Evolutionary conservation across 148 eudicot genomes (phyloP), one percentile per base, ranked within the genome.

Genomic region (Arbutus unedo): DNA sequence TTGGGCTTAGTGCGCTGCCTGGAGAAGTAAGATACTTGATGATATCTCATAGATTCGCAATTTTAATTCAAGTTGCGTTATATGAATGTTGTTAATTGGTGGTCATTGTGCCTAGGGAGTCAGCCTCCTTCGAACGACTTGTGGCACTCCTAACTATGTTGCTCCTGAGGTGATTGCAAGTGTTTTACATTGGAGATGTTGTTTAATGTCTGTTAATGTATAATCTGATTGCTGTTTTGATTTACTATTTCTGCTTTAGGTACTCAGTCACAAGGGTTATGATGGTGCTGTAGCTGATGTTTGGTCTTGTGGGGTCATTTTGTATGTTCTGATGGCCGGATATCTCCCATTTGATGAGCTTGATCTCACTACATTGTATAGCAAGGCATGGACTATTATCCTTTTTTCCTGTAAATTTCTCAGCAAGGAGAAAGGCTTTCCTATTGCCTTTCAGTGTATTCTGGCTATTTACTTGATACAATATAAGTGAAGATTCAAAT

Each of bases 111-210:
- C 76, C 55, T 80, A 94, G 98, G 99, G 99, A 73, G 96, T 94
- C 68, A 96, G 87, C 86, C 89, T 96, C 82, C 91, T 96, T 68
- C 91, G 88, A 83, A 96, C 99, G 47, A 96, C 99, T 19, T 96
- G 99, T 81, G 99, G 99, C 83, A 96, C 99, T 83, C 99, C 99
- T 64, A 96, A 96, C 81, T 96, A 96, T 86, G 95, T 96, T 85
- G 98, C 99, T 79, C 99, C 99, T 43, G 99, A 96, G 98, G 99
- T 96, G 90, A 84, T 77, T 68, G 62, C 16, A 21, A 49, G 70
- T 59, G 54, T 73, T 53, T 81, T 6, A 10, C 43, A 84, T 4
- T 43, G 5, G 19, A 13, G 7, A 53, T 48, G n/a, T 44, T 45
- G 21, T 66, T 54, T 14, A 11, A 41, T n/a, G 81, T 53, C 23